These are phyloP conservation scores for Dioscorea alata DNA, from an alignment of 106 monocot species.

Conservation along the genomic window DNA sequence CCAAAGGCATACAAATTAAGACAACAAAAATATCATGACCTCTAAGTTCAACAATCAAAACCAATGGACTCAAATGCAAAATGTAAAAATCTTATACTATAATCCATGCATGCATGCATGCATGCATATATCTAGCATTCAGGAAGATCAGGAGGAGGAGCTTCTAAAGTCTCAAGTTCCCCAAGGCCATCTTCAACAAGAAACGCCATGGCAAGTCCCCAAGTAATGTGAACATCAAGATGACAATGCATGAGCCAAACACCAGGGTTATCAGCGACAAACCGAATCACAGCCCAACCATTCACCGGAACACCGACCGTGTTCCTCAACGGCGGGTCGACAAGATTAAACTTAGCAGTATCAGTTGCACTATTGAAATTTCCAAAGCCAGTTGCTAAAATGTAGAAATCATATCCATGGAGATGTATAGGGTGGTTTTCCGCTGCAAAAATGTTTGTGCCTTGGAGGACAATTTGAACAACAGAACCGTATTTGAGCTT, in stretches of 20 bases:
- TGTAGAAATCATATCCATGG: conserved; percentile 65
- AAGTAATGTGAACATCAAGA: conserved; percentile 59
- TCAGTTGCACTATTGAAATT: conserved; percentile 52
- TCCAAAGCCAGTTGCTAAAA: conserved; percentile 52
- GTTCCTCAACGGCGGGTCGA: conserved; percentile 57
- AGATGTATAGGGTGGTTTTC: conserved; percentile 70
- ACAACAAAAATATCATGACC: no score
- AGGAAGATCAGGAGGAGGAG: conserved; percentile 42
- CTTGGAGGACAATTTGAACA: conserved; percentile 53
- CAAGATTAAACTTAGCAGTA: conserved; percentile 38
- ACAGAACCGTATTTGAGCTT: conserved; percentile 41
- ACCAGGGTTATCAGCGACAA: conserved; percentile 61
- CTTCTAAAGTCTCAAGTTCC: conserved; percentile 29
- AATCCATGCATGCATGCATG: no score
- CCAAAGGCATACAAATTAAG: no score
- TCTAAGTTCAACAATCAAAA: no score
- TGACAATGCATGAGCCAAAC: conserved; percentile 70
- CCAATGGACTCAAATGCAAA: no score
- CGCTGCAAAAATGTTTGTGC: conserved; percentile 38
- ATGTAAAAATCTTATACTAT: no score
- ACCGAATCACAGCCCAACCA: conserved; percentile 64
- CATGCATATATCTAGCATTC: conserved; percentile 17
- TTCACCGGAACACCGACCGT: conserved; percentile 46
- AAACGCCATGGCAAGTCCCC: conserved; percentile 68
- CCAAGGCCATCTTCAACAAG: conserved; percentile 56